These are phyloP conservation scores for Trypanosoma theileri DNA, from an alignment of 208 protist species.

Conservation along the genomic window DNA sequence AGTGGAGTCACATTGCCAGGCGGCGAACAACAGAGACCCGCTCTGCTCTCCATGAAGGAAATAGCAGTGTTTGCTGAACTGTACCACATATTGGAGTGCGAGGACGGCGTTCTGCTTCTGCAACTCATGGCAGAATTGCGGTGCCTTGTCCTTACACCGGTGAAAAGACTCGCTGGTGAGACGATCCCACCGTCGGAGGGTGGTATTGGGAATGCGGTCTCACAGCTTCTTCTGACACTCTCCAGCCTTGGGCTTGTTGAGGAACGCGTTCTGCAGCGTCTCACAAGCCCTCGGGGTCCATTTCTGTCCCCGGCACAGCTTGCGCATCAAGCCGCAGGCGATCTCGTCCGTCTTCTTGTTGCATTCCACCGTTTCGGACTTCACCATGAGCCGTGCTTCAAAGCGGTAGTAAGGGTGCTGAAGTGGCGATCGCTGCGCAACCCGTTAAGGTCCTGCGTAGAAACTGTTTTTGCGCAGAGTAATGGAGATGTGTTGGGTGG, in stretches of 20 bases:
- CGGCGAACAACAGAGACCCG: neutral
- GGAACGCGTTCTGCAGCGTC: slow-evolving; percentile 44
- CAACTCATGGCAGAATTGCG: slow-evolving; percentile 59
- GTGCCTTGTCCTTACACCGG: slow-evolving; percentile 28
- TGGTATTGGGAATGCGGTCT: neutral
- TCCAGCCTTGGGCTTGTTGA: slow-evolving; percentile 57
- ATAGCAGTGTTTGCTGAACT: slow-evolving; percentile 54
- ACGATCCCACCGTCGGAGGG: too few relatives aligned
- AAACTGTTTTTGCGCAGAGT: neutral
- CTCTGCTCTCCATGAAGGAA: slow-evolving; percentile 39
- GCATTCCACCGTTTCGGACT: slow-evolving; percentile 75
- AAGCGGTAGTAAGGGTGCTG: slow-evolving; percentile 25
- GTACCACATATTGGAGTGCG: slow-evolving; percentile 46
- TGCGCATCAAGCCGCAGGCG: slow-evolving; percentile 28
- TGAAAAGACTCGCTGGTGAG: neutral
- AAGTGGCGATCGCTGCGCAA: slow-evolving; percentile 18
- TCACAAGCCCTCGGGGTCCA: slow-evolving; percentile 18
- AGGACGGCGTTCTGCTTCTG: slow-evolving; percentile 64
- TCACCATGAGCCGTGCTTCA: slow-evolving; percentile 52
- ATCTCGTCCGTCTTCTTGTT: slow-evolving; percentile 51
- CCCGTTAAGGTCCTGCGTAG: slow-evolving; percentile 14
- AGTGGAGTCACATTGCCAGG: neutral
- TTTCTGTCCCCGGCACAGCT: slow-evolving; percentile 31
- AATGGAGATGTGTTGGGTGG: too few relatives aligned
- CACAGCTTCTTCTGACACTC: slow-evolving; percentile 51